Evolutionary conservation across 2,329 filamentous ascomycete genomes (phyloP).

Genomic region (Exutisphaerella laricina): DNA sequence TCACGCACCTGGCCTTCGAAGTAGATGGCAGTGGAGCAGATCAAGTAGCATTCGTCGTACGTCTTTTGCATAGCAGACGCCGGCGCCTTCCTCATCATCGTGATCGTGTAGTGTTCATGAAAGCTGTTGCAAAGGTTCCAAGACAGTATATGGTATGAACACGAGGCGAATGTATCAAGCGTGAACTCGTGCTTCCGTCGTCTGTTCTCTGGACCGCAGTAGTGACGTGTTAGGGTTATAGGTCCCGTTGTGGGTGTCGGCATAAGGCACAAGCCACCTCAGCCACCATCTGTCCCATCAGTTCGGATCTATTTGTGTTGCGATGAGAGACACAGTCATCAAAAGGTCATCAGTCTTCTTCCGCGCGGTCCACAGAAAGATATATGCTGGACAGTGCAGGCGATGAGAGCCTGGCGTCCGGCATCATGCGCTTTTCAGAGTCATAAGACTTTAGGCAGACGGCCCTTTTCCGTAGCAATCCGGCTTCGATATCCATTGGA

Average conservation of each 20-base stretch:
- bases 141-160: too few relatives aligned
- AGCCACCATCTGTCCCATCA: too few relatives aligned
- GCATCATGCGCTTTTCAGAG: slow-evolving; percentile 17
- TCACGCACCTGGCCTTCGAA: slow-evolving; percentile 78
- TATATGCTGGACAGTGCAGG: slow-evolving; percentile 7
- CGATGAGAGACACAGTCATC: not conserved
- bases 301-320: too few relatives aligned
- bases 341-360: not conserved
- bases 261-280: not conserved
- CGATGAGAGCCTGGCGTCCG: slow-evolving; percentile 24
- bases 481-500: slow-evolving; percentile 2
- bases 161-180: too few relatives aligned
- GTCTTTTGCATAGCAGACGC: slow-evolving; percentile 85
- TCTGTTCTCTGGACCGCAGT: not conserved
- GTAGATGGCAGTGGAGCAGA: slow-evolving; percentile 91
- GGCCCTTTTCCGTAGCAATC: slow-evolving; percentile 8
- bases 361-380: not conserved
- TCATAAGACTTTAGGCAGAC: slow-evolving; percentile 8
- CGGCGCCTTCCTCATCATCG: slow-evolving; percentile 45
- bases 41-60: slow-evolving; percentile 93
- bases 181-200: not conserved
- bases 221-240: too few relatives aligned
- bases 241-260: too few relatives aligned
- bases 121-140: not conserved
- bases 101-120: slow-evolving; percentile 8